Conservation (phyloP, 352 stramenopile genomes). For the Pythium grandisporangium region DNA sequence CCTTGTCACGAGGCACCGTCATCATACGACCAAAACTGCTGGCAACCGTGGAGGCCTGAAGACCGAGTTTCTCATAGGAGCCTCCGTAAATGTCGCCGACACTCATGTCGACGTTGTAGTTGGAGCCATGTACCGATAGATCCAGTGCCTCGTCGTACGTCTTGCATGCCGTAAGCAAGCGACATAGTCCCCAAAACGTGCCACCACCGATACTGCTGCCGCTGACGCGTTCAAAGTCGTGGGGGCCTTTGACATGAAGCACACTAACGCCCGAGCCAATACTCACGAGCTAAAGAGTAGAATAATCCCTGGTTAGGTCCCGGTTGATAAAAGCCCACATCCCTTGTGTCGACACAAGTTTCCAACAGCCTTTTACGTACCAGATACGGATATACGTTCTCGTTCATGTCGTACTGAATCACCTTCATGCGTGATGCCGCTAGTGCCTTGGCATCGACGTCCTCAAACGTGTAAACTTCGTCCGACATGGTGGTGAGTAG, state of each 20-base stretch:
- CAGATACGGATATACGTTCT: constrained; percentile 82
- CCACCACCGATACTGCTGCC: constrained; percentile 97
- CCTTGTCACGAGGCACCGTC: constrained; percentile 34
- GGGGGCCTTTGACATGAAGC: constrained; percentile 88
- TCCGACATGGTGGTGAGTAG: constrained; percentile 92
- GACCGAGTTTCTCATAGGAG: constrained; percentile 92
- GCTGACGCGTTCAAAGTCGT: constrained; percentile 95
- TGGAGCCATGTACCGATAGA: constrained; percentile 67
- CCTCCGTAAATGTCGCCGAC: constrained; percentile 99
- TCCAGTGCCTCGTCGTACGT: constrained; percentile 83
- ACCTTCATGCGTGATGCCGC: constrained; percentile 66
- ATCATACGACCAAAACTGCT: constrained; percentile 96
- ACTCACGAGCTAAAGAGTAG: constrained; percentile 82
- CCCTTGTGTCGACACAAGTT: too few relatives aligned
- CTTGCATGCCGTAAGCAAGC: constrained; percentile 87
- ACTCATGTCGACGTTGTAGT: constrained; percentile 93
- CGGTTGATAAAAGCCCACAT: not conserved
- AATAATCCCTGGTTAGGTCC: not conserved
- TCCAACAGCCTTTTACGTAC: constrained; percentile 17
- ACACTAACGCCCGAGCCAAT: constrained; percentile 98
- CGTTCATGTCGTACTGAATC: constrained; percentile 66
- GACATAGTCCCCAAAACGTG: constrained; percentile 98
- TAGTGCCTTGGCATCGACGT: constrained; percentile 75
- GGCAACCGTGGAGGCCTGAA: constrained; percentile 88
- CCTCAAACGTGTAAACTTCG: constrained; percentile 98